phyloP scores from a whole-genome alignment of 345 rosid species.

The Cardamine resedifolia region DNA sequence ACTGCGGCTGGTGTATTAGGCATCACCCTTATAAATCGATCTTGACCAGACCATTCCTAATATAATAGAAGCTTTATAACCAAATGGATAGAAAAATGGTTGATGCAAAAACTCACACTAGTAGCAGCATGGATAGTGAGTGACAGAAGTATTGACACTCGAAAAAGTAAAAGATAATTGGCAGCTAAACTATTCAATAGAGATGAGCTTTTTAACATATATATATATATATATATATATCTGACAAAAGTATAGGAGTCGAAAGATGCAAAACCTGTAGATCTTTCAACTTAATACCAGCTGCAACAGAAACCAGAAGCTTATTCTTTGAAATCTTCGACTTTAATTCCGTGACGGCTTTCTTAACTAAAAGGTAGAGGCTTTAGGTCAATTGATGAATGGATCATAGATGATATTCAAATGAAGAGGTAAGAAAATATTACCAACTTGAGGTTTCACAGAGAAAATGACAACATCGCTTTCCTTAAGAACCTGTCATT shows the following conservation, averaged over 20 bases:
- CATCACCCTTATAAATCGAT: constrained; percentile 78
- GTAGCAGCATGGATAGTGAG: constrained; percentile 1
- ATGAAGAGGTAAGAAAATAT: constrained; percentile 11
- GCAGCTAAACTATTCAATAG: neutral
- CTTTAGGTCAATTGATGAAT: neutral
- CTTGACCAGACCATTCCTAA: constrained; percentile 87
- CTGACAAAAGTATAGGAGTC: neutral
- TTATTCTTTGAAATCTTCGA: constrained; percentile 61
- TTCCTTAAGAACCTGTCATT: constrained; percentile 66
- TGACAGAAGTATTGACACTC: neutral
- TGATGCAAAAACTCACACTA: neutral
- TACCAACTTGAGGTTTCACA: constrained; percentile 88
- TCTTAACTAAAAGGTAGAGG: constrained; percentile 39
- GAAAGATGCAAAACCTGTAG: constrained; percentile 56
- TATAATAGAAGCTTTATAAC: neutral
- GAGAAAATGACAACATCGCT: constrained; percentile 86
- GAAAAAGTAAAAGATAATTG: neutral
- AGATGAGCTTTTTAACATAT: neutral
- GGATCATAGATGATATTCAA: neutral
- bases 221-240: too few relatives aligned
- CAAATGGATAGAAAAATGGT: neutral
- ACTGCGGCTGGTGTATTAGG: constrained; percentile 95
- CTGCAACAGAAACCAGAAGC: constrained; percentile 92
- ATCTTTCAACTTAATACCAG: constrained; percentile 79
- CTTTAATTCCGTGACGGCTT: constrained; percentile 58